Percentiles rank a stretch among this genome's conserved stretches.
These are phyloP conservation scores for Phyllosticta paracitricarpa DNA, from an alignment of 2,329 filamentous ascomycete genomes.

Conservation along the genomic window DNA sequence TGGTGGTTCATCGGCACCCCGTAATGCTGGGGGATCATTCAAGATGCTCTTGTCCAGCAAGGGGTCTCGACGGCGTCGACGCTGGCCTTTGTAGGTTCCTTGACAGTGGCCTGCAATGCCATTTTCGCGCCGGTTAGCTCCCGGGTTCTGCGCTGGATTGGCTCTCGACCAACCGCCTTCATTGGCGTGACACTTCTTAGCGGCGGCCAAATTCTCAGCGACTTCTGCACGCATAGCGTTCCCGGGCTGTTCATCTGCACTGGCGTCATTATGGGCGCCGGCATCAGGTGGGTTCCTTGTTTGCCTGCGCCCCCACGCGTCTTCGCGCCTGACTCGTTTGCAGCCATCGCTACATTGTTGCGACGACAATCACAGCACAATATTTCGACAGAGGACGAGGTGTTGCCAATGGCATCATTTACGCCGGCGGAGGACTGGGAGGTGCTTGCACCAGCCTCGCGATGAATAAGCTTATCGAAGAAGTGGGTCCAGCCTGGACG, in stretches of 20 bases:
- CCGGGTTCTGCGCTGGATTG: constrained; percentile 41
- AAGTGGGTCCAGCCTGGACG: constrained; percentile 40
- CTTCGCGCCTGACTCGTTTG: background rate
- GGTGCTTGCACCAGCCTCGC: constrained; percentile 44
- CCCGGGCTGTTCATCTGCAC: constrained; percentile 39
- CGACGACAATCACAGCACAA: constrained; percentile 31
- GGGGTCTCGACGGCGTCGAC: constrained; percentile 41
- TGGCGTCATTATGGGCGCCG: constrained; percentile 40
- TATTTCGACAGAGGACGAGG: constrained; percentile 47
- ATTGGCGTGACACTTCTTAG: constrained; percentile 44
- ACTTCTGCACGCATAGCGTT: constrained; percentile 38
- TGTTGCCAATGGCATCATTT: constrained; percentile 46
- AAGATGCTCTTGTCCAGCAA: constrained; percentile 44
- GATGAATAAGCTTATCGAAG: constrained; percentile 38
- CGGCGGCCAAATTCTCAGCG: constrained; percentile 37
- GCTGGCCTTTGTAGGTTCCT: constrained; percentile 49
- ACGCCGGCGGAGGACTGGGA: constrained; percentile 46
- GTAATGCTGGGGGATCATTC: constrained; percentile 53
- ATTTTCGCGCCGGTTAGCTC: constrained; percentile 44
- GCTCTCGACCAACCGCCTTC: constrained; percentile 37
- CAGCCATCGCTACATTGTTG: constrained; percentile 6
- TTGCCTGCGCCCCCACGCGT: background rate
- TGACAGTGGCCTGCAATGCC: constrained; percentile 42
- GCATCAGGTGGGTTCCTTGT: constrained; percentile 16
- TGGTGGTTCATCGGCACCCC: constrained; percentile 45